phyloP scores from a whole-genome alignment of 345 rosid genomes.

The Gossypium sturtianum region DNA sequence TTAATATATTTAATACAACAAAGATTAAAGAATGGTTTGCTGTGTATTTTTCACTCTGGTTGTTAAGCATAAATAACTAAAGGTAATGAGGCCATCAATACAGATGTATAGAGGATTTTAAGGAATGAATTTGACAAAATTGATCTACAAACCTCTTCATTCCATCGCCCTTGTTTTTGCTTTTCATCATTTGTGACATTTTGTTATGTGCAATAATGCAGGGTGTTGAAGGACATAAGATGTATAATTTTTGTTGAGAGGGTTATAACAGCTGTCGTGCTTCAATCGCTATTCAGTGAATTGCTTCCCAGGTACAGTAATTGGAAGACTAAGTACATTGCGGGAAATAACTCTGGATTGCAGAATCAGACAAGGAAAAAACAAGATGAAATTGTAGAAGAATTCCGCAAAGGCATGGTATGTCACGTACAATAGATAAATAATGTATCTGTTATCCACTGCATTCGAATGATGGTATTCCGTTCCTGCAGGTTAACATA shows the following conservation, averaged over 20 bases:
- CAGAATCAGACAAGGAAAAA: conserved; percentile 54
- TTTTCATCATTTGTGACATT: background rate
- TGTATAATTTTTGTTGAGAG: conserved; percentile 83
- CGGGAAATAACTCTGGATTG: conserved; percentile 57
- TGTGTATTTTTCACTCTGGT: background rate
- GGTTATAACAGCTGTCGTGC: conserved; percentile 58
- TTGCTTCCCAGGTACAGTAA: conserved; percentile 60
- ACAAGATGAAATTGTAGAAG: conserved; percentile 74
- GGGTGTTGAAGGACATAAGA: conserved; percentile 54
- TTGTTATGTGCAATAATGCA: conserved; percentile 33
- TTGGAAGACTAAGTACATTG: conserved; percentile 65
- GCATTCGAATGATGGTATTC: conserved; percentile 2
- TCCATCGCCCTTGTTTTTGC: background rate
- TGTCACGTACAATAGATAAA: background rate
- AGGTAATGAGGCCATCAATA: background rate
- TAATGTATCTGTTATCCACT: background rate
- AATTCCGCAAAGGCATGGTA: conserved; percentile 75
- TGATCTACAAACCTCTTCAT: background rate
- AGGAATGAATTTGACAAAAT: background rate
- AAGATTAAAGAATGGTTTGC: background rate
- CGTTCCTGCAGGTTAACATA: conserved; percentile 58
- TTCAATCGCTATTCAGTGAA: conserved; percentile 48
- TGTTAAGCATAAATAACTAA: background rate
- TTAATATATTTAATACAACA: background rate
- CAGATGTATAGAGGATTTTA: background rate